Percentiles rank a stretch among this genome's conserved stretches.
phyloP scores from a whole-genome alignment of 768 basidiomycete genomes.

The Pleurotus tuber-regium region DNA sequence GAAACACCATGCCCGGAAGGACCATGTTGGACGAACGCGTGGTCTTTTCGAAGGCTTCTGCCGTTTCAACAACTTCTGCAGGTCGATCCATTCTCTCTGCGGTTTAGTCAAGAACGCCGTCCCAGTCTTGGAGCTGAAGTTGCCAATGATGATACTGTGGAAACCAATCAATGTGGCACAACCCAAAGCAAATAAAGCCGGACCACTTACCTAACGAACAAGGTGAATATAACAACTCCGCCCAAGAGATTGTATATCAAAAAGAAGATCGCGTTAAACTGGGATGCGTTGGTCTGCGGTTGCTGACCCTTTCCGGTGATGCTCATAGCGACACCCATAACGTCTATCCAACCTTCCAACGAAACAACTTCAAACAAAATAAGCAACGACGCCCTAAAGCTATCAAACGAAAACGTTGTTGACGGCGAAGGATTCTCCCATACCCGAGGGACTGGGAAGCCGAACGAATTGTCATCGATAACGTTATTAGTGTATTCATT shows the following conservation, averaged over 20 bases:
- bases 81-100: constrained; percentile 92
- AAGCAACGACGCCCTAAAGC: constrained; percentile 76
- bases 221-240: constrained; percentile 82
- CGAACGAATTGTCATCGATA: constrained; percentile 51
- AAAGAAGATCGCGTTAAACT: constrained; percentile 88
- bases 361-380: constrained; percentile 97
- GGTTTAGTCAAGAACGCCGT: constrained; percentile 81
- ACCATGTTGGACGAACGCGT: constrained; percentile 48
- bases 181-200: not conserved
- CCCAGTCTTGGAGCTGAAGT: constrained; percentile 86
- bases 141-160: constrained; percentile 91
- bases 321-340: constrained; percentile 77
- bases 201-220: constrained; percentile 77
- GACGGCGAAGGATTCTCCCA: constrained; percentile 87
- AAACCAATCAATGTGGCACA: constrained; percentile 15
- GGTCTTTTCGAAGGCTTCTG: constrained; percentile 88
- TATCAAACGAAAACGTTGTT: constrained; percentile 88
- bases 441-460: constrained; percentile 77
- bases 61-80: constrained; percentile 83
- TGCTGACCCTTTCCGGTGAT: constrained; percentile 71
- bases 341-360: constrained; percentile 96
- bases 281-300: constrained; percentile 68
- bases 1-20: constrained; percentile 81
- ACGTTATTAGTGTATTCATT: constrained; percentile 72
- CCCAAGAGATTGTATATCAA: constrained; percentile 90